Base-by-base conservation (phyloP, 2,329 filamentous ascomycete species). In the Exophiala sideris region DNA sequence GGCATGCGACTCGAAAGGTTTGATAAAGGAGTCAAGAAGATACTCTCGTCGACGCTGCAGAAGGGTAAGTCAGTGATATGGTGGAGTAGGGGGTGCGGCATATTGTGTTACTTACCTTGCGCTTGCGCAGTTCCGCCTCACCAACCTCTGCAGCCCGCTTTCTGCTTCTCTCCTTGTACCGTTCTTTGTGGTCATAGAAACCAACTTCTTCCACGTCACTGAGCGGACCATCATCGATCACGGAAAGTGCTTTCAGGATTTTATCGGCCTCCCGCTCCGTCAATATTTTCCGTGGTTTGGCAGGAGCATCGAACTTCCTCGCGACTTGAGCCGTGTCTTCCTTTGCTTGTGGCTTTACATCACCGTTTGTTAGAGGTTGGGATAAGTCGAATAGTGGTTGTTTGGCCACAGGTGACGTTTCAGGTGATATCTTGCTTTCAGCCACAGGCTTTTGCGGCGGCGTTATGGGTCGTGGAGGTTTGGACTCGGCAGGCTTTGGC, bases 111-210 rank as follows among this genome's bases (percentile, higher is more conserved):
- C 85, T 77, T 64, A 81, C 76, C 71, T 87, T 86, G 61, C 83
- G 59, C 64, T 86, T 86, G 32, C 75, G 71, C 16, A 73, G 67
- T 64, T 96, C 91, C 0, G 74, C 71, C 3, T 79, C 74, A 40
- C 85, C 80, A 54, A 90, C 76, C 33, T 89, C 81, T 16, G 85
- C 74, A 32, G 82, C 81, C 46, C 91, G 87, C 71, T 91, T 94
- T 58, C 80, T 79, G 34, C 72, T 73, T 53, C 74, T 75, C 46
- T 74, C 76, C 63, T 61, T 75, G 75, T 72, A 87, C 68, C 73
- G 81, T 69, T 76, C 68, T 55, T 74, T 76, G 34, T 82, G 77
- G 2, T 66, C 67, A 24, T 80, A 76, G 54, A 79, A 80, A 9
- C 76, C 78, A 36, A 74, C 67, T 8, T 68, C 70, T 42, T 86